Conservation (phyloP, 192 early-diverging fungal genomes). For the Backusella tuberculispora region DNA sequence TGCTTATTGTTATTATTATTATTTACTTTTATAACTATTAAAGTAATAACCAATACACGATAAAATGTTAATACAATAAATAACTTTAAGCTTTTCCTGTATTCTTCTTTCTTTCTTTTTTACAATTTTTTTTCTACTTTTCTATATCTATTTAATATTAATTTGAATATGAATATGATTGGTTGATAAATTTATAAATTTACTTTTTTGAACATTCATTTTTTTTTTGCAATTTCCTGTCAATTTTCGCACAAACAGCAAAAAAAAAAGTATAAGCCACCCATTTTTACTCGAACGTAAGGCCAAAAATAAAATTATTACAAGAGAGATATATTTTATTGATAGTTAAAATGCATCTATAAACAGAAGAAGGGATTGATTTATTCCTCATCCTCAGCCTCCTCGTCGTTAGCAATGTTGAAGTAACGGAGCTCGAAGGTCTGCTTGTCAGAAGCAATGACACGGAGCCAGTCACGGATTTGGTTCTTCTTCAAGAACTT, state of each 20-base stretch:
- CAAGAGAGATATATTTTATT: slow-evolving; percentile 16
- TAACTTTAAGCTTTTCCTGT: not conserved
- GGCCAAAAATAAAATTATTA: not conserved
- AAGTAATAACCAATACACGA: not conserved
- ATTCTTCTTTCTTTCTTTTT: not conserved
- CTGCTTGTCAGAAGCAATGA: slow-evolving; percentile 84
- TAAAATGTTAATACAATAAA: not conserved
- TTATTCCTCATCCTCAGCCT: slow-evolving; percentile 73
- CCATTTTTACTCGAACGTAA: slow-evolving; percentile 21
- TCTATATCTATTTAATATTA: too few species aligned
- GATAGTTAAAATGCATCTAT: slow-evolving; percentile 5
- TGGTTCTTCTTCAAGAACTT: slow-evolving; percentile 99
- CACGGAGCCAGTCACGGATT: slow-evolving; percentile 98
- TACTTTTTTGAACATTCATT: not conserved
- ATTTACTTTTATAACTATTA: not conserved
- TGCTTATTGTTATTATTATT: not conserved
- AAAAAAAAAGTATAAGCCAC: slow-evolving; percentile 25
- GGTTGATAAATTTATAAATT: not conserved
- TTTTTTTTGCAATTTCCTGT: not conserved
- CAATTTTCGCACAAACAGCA: slow-evolving; percentile 12
- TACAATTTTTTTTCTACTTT: not conserved
- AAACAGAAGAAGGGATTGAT: not conserved
- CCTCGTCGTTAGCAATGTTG: slow-evolving; percentile 81
- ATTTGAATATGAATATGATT: not conserved
- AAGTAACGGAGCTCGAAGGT: slow-evolving; percentile 97